Percentiles rank a stretch among this genome's conserved stretches.
Evolutionary conservation across 2,329 filamentous ascomycete genomes (phyloP).

Genomic region (Xylaria sp.): DNA sequence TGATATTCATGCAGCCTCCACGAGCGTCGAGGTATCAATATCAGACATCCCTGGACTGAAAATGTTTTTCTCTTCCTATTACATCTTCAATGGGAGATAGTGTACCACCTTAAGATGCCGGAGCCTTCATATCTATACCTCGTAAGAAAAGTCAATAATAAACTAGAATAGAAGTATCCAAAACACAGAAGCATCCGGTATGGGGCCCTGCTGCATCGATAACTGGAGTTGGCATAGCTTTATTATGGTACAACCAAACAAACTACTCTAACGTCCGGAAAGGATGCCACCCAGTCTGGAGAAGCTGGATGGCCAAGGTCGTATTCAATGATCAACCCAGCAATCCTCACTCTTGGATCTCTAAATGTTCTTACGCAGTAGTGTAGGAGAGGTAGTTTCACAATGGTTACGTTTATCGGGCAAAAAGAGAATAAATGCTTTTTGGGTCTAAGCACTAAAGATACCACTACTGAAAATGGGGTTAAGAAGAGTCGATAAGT

Average conservation of each 20-base stretch:
- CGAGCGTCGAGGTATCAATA: conserved; percentile 18
- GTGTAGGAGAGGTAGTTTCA: neutral
- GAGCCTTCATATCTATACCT: neutral
- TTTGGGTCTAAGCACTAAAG: neutral
- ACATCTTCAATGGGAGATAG: neutral
- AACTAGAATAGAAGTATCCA: neutral
- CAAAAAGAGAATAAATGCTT: neutral
- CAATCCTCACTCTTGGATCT: neutral
- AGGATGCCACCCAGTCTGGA: neutral
- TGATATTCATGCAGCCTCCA: conserved; percentile 4
- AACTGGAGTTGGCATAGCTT: conserved; percentile 3
- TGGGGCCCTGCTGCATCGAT: neutral
- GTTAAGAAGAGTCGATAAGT: conserved; percentile 1
- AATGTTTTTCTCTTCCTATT: neutral
- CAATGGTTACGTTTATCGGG: neutral
- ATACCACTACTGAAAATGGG: neutral
- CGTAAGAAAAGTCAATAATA: neutral
- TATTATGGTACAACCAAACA: neutral
- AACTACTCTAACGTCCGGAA: neutral
- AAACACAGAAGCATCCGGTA: neutral
- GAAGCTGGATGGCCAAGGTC: neutral
- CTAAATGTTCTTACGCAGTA: neutral
- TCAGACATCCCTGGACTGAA: neutral
- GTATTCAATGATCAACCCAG: neutral
- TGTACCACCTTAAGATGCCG: neutral